Evolutionary conservation across 2,329 filamentous ascomycete species (phyloP), one percentile per base, ranked within the genome.

Genomic region (Pseudogymnoascus sp.): DNA sequence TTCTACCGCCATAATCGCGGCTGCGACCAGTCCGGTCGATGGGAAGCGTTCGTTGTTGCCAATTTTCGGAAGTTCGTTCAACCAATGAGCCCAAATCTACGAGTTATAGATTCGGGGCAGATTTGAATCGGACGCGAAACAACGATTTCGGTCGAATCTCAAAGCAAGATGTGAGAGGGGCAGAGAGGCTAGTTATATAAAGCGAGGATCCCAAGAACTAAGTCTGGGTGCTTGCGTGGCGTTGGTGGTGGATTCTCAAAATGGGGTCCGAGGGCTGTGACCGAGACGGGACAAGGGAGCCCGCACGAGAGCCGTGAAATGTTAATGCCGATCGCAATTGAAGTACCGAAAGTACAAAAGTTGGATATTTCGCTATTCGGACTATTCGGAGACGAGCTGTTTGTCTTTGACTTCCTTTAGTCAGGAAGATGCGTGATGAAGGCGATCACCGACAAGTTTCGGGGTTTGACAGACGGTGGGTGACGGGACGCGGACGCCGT

Each of bases 211-310:
- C 43, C 28, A 54, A 33, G 47, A 54, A 14, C 28, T 1, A 54
- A 33, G 25, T 14, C 28, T 33, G 28, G 9, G 16, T 54, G 47
- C 25, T 54, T 20, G 28, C 33, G 47, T 54, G 47, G 28, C 47
- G 47, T 33, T 54, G 47, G 28, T 33, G 28, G 47, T 54, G 47
- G 47, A 54, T 54, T 54, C 47, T 54, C 28, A 54, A 28, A 54
- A 54, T 54, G 28, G 47, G 47, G 47, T 54, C 47, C 47, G 47
- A 33, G 47, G 28, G 47, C 33, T 33, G n/a, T 54, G 47, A 33
- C n/a, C 43, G 47, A 33, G 47, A 54, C 47, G 6, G 28, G 12
- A 11, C 28, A 54, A 33, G 28, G 47, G 47, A 54, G n/a, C 47
- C 47, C 47, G 9, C 28, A 33, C 47, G 43, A 54, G n/a, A 18